A percentile compares a stretch with the other conserved stretches of the same genome.
Conservation (phyloP, 352 stramenopile genomes). For the Pythium grandisporangium region DNA sequence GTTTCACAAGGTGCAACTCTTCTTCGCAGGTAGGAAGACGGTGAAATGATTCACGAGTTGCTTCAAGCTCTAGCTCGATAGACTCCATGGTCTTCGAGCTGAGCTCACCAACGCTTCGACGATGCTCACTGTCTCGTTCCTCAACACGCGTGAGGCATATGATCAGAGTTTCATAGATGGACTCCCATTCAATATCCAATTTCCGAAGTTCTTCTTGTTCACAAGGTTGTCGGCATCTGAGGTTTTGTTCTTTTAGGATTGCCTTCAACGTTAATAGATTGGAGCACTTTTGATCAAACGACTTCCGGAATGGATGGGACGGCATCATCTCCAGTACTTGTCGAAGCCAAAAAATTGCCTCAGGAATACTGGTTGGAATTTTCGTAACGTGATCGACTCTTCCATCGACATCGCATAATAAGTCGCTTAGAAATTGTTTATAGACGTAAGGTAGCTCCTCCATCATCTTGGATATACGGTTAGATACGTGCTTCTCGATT, state of each 20-base stretch:
- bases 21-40: constrained; percentile 20
- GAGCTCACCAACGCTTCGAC: constrained; percentile 43
- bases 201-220: constrained; percentile 20
- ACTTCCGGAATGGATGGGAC: constrained; percentile 31
- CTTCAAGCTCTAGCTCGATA: constrained; percentile 23
- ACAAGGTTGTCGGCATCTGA: neutral
- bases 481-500: constrained; percentile 18
- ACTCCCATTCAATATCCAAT: constrained; percentile 53
- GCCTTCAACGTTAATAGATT: constrained; percentile 37
- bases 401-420: constrained; percentile 41
- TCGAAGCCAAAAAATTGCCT: constrained; percentile 34
- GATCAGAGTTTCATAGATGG: constrained; percentile 46
- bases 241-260: constrained; percentile 21
- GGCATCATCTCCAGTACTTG: constrained; percentile 48
- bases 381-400: constrained; percentile 48
- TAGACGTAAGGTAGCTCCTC: constrained; percentile 39
- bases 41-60: constrained; percentile 24
- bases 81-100: constrained; percentile 33
- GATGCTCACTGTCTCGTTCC: constrained; percentile 49
- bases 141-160: constrained; percentile 49
- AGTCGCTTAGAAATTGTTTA: constrained; percentile 26
- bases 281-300: constrained; percentile 35
- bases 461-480: constrained; percentile 27
- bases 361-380: constrained; percentile 41
- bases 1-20: constrained; percentile 6